These are phyloP conservation scores for Pyrenophora graminea DNA, from an alignment of 2,329 filamentous ascomycete species.

Conservation along the genomic window DNA sequence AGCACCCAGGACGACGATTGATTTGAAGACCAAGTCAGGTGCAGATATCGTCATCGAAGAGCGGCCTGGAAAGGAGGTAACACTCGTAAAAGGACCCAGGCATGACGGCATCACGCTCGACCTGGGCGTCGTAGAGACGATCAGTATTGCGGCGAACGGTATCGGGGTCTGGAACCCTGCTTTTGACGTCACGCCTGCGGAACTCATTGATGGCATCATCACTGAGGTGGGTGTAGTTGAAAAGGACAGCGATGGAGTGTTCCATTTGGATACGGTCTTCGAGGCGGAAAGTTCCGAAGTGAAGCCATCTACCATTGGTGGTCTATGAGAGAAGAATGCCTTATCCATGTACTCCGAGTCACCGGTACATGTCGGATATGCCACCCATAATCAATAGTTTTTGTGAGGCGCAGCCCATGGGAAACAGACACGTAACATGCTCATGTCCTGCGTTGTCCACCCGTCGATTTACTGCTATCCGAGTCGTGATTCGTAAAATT, in stretches of 20 bases:
- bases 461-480: not conserved
- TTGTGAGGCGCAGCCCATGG: not conserved
- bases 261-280: slow-evolving; percentile 59
- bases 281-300: slow-evolving; percentile 26
- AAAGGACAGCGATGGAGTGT: slow-evolving; percentile 72
- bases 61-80: slow-evolving; percentile 79
- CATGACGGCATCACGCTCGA: slow-evolving; percentile 67
- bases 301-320: slow-evolving; percentile 42
- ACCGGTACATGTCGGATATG: not conserved
- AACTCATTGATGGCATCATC: slow-evolving; percentile 89
- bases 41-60: slow-evolving; percentile 88
- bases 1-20: slow-evolving; percentile 91
- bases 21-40: slow-evolving; percentile 77
- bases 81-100: slow-evolving; percentile 77
- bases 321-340: slow-evolving; percentile 26
- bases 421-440: not conserved
- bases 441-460: not conserved
- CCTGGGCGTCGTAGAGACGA: slow-evolving; percentile 65
- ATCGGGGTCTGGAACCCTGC: slow-evolving; percentile 95
- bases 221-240: slow-evolving; percentile 89
- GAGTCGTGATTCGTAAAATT: not conserved
- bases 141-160: slow-evolving; percentile 76
- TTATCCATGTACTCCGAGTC: not conserved
- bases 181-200: slow-evolving; percentile 90
- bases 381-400: not conserved